These are phyloP conservation scores for Steccherinum ochraceum DNA, from an alignment of 768 basidiomycete species.

Conservation along the genomic window DNA sequence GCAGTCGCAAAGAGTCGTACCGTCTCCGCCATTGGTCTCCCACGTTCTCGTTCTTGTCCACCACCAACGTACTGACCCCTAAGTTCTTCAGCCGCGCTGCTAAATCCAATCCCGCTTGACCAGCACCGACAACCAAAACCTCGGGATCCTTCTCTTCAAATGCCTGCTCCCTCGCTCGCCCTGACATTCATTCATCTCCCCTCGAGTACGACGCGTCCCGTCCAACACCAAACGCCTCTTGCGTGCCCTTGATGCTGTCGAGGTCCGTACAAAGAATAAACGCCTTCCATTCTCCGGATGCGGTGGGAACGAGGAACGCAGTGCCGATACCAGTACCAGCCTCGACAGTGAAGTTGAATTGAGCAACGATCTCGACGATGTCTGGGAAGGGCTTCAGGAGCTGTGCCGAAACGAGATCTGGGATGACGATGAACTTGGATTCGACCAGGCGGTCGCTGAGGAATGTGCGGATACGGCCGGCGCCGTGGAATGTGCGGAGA, in stretches of 20 bases:
- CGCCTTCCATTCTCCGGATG: slow-evolving; percentile 46
- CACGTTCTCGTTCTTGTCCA: slow-evolving; percentile 50
- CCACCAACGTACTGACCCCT: slow-evolving; percentile 37
- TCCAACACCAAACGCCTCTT: slow-evolving; percentile 43
- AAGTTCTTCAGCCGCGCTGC: slow-evolving; percentile 47
- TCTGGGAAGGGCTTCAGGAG: slow-evolving; percentile 18
- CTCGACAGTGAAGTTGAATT: slow-evolving; percentile 50
- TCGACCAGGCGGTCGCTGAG: slow-evolving; percentile 17
- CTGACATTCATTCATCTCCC: slow-evolving; percentile 47
- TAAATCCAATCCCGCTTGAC: slow-evolving; percentile 42
- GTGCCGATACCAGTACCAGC: slow-evolving; percentile 47
- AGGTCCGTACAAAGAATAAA: slow-evolving; percentile 50
- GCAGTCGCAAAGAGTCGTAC: slow-evolving; percentile 31
- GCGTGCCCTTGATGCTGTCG: slow-evolving; percentile 53
- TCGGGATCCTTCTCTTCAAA: slow-evolving; percentile 46
- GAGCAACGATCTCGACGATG: slow-evolving; percentile 48
- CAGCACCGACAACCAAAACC: slow-evolving; percentile 32
- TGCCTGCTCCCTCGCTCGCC: slow-evolving; percentile 34
- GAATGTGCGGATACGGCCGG: slow-evolving; percentile 21
- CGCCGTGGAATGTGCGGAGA: slow-evolving; percentile 29
- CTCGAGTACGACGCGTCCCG: slow-evolving; percentile 37
- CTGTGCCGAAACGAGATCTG: slow-evolving; percentile 5
- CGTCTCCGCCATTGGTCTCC: slow-evolving; percentile 57
- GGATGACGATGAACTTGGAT: slow-evolving; percentile 10
- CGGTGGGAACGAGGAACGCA: slow-evolving; percentile 45